Evolutionary conservation across 768 basidiomycete genomes (phyloP), one percentile per base, ranked within the genome.

Genomic region (Lactarius deliciosus): DNA sequence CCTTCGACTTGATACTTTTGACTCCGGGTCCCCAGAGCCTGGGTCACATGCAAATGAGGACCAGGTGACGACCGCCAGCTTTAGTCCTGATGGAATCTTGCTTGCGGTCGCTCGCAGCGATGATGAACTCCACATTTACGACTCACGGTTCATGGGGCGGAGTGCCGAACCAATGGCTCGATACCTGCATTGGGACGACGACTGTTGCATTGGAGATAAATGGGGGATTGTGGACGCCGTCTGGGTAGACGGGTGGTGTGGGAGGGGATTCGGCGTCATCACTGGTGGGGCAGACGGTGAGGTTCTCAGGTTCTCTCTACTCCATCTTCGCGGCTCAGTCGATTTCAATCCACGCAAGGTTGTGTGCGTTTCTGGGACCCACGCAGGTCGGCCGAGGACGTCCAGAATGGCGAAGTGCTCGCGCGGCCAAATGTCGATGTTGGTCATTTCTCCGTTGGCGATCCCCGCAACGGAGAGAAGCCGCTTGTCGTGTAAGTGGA

Each of bases 361-460:
- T 71, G 68, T 41, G 41, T 71, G 36, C 61, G 64, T 38, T 64
- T 70, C 50, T 71, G 70, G 70, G 65, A 71, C 36, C 56, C 64
- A 10, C 62, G 60, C n/a, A 60, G 53, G 36, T 69, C 70, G 22
- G 68, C 10, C n/a, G 61, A 70, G 47, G 70, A 65, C 45, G 36
- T 60, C 20, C 34, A 20, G 16, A 69, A 71, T 18, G 68, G 68
- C 1, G 69, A 66, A 28, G 65, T 69, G 6, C 56, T 71, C 9
- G 68, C 63, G 13, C 62, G 50, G 54, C 53, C 63, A n/a, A 43
- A 67, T 43, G 64, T 63, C 5, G 70, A 70, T 57, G 53, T 71
- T 41, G 70, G 70, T 32, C 69, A 71, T 25, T 71, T 71, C 56
- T 69, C 70, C 15, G 57, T 71, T 20, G 70, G 68, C 36, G 68